phyloP scores from a whole-genome alignment of 495 filamentous ascomycete species.

The Pseudotulostoma volvatum region DNA sequence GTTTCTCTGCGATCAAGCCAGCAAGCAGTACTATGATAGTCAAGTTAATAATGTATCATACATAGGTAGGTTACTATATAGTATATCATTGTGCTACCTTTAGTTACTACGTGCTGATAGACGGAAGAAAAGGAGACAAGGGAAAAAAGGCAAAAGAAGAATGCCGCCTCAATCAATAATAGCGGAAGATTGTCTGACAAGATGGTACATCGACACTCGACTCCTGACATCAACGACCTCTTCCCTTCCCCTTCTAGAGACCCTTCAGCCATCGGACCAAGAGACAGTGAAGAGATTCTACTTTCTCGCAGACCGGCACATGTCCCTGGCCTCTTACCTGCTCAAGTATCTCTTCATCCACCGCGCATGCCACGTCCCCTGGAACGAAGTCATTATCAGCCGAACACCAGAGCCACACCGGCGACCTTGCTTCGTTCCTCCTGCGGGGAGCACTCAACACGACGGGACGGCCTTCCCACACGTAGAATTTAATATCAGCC shows the following conservation, averaged over 20 bases:
- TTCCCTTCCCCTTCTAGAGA: conserved; percentile 22
- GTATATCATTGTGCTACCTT: no score
- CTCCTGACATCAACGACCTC: conserved; percentile 14
- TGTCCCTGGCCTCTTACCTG: conserved; percentile 54
- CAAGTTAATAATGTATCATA: no score
- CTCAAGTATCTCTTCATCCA: conserved; percentile 64
- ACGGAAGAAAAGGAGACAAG: neutral
- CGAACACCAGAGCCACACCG: conserved; percentile 44
- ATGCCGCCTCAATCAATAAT: neutral
- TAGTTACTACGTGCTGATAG: no score
- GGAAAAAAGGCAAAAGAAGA: neutral
- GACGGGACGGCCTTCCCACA: conserved; percentile 12
- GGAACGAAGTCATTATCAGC: conserved; percentile 44
- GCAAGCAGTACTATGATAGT: no score
- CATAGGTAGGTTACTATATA: no score
- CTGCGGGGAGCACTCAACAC: conserved; percentile 15
- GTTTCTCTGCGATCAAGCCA: no score
- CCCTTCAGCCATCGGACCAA: conserved; percentile 21
- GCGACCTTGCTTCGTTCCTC: conserved; percentile 40
- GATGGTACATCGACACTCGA: conserved; percentile 33
- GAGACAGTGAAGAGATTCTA: conserved; percentile 21
- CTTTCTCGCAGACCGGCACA: conserved; percentile 25
- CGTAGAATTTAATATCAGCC: conserved; percentile 75
- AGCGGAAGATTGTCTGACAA: conserved; percentile 1
- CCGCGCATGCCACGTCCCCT: conserved; percentile 44